Base-by-base conservation (phyloP, 495 filamentous ascomycete genomes). In the Arthonia radiata region DNA sequence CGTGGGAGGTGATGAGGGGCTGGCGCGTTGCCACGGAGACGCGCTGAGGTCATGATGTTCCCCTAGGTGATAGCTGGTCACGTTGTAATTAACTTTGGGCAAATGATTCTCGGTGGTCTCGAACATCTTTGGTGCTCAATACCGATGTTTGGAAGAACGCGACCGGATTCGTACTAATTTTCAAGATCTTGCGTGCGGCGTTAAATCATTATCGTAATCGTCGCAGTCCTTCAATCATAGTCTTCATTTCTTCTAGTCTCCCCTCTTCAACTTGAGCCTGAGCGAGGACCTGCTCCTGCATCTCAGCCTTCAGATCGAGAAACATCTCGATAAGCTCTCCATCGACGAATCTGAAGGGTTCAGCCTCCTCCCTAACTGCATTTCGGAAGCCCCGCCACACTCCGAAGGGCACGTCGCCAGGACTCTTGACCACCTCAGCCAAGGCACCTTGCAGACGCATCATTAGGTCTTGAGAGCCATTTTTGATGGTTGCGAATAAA, bases 301-400 rank as follows among this genome's bases (percentile, higher is more conserved):
- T 41, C 5, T 44, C 48, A 24, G 67, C 59, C 23, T 57, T 50
- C 24, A 71, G 52, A 34, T 78, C 69, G 30, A 94, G 44, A 45
- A 93, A 99, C 23, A 60, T 43, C 47, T 92, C 82, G 15, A 99
- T 55, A 27, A 94, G 49, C 41, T 94, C 86, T 0, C 82, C 86
- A 40, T 99, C 86, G 23, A 94, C 66, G 40, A 94, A 92, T 5
- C 86, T 59, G 34, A 64, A 71, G 1, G 89, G 86, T 30, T 73
- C 76, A 3, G 74, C 67, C 0, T 62, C 61, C 27, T 71, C 67
- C 21, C 74, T 53, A 14, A 71, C 68, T 17, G 57, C 50, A 13
- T 63, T 80, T 24, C 64, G 60, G 48, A 83, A 90, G 0, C 71
- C 74, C 13, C 86, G 64, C 46, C 74, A 99, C 3, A 52, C 53